Evolutionary conservation across 306 rosid species (phyloP), one percentile per base, ranked within the genome.

Genomic region (Malus asiatica): DNA sequence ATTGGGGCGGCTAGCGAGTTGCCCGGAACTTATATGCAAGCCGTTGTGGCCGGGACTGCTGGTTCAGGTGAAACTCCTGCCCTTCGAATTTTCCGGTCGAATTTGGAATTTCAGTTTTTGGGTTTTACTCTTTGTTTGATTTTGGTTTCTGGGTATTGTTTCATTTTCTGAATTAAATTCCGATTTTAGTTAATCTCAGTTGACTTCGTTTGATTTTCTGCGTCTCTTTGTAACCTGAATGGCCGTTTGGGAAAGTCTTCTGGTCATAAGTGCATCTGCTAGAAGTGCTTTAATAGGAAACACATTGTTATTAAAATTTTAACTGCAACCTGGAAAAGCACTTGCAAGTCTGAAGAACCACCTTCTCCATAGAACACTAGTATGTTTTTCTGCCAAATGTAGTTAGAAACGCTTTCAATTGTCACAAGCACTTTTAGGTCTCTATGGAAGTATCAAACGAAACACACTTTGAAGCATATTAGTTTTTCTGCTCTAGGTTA

Each of bases 31-130:
- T 94, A 92, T 23, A 94, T 84, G 90, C 98, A 94, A 76, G 96
- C 98, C 57, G 84, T 89, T 45, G 42, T 94, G 1, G 98, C 97
- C 23, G 98, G 97, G 53, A 94, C 98, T 40, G 98, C 94, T 19
- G 96, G 77, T 69, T 94, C 97, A 53, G 97, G 97, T 88, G 38
- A 48, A 48, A 65, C 45, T 29, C 13, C 20, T 23, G 44, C 44
- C 6, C 22, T 30, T 35, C 18, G 38, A 4, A 55, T 67, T 44
- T 10, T 19, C 32, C 18, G 69, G 62, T 45, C 48, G 30, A 46
- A 29, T 67, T 23, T 55, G 30, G 30, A 66, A 33, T 68, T 29
- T n/a, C 40, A 67, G 38, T 11, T 76, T n/a, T 15, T 14, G 73
- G 38, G 9, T 22, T 35, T 40, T 38, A 10, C 18, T 14, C 51